These are phyloP conservation scores for Tetrahymena elliotti DNA, from an alignment of 73 alveolate species.

Conservation along the genomic window DNA sequence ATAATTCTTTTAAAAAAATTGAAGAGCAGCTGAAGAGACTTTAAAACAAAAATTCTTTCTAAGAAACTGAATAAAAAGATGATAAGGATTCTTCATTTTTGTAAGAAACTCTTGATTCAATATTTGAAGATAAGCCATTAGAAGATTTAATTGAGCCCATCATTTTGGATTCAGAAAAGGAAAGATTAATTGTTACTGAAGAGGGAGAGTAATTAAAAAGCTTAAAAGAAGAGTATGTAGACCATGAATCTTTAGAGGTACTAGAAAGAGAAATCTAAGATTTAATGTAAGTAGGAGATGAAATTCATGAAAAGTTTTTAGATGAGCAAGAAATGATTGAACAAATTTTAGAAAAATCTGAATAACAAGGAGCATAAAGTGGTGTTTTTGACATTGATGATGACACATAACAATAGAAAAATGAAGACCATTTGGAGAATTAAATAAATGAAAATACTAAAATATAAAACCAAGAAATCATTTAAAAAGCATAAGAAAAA, in stretches of 20 bases:
- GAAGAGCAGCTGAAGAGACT: not conserved
- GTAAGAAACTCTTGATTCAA: not conserved
- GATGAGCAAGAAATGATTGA: not conserved
- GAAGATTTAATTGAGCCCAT: not conserved
- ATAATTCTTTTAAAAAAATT: not conserved
- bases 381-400: not conserved
- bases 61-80: not conserved
- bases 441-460: not conserved
- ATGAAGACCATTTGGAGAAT: not conserved
- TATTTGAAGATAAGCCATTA: not conserved
- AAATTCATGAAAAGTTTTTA: not conserved
- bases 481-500: not conserved
- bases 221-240: not conserved
- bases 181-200: not conserved
- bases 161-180: not conserved
- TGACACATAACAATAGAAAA: not conserved
- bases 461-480: not conserved
- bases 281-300: not conserved
- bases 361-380: not conserved
- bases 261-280: not conserved
- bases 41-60: not conserved
- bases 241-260: not conserved
- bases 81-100: not conserved
- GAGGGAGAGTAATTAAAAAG: not conserved
- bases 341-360: not conserved